Evolutionary conservation across 1,139 yeast genomes (phyloP).

Genomic region (Protomyces inouyei): DNA sequence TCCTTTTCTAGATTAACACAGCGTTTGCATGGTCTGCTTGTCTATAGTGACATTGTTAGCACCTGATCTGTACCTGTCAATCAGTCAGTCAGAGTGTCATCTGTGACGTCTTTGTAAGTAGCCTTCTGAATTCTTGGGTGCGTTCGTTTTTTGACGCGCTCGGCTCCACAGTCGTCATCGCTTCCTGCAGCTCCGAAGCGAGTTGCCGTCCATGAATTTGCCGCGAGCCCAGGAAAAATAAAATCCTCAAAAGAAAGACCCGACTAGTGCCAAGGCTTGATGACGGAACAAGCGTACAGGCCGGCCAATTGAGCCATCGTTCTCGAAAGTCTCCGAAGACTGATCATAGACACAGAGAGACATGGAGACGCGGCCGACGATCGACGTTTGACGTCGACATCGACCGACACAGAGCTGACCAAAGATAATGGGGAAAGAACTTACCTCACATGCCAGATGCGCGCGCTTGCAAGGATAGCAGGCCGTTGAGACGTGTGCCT

Average conservation of each 20-base stretch:
- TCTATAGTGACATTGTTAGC: not conserved
- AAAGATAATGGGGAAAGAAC: not conserved
- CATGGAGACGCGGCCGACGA: not conserved
- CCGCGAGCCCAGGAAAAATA: not conserved
- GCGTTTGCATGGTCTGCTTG: conserved; percentile 31
- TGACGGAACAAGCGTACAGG: too few relatives aligned
- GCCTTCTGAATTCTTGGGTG: not conserved
- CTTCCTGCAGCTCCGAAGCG: not conserved
- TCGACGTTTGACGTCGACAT: not conserved
- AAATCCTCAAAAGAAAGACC: not conserved
- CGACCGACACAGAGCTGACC: not conserved
- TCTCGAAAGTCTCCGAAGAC: too few relatives aligned
- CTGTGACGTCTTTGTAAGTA: not conserved
- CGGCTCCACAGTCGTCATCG: not conserved
- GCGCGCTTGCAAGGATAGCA: conserved; percentile 31
- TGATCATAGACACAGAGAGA: too few relatives aligned
- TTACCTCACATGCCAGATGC: conserved; percentile 32
- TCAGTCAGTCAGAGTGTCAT: not conserved
- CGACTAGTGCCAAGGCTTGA: too few relatives aligned
- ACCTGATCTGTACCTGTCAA: not conserved
- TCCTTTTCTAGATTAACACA: conserved; percentile 30
- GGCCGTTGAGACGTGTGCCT: conserved; percentile 29
- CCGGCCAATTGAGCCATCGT: too few relatives aligned
- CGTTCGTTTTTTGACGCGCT: not conserved
- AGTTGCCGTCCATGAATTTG: not conserved